Percentiles rank a stretch among this genome's conserved stretches.
Evolutionary conservation across 768 basidiomycete genomes (phyloP).

Genomic region (Dentipellis sp.): DNA sequence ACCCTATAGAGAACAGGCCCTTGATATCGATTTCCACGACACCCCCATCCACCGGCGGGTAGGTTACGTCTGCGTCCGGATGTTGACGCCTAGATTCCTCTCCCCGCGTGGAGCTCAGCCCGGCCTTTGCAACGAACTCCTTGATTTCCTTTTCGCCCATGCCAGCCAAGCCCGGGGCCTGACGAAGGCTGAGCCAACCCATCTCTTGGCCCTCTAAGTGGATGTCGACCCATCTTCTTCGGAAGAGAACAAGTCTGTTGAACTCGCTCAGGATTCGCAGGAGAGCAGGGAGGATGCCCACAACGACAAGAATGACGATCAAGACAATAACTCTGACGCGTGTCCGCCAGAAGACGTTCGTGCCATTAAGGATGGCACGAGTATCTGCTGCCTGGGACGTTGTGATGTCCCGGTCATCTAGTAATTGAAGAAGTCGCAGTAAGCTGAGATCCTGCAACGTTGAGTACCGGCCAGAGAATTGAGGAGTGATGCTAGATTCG

Average conservation of each 20-base stretch:
- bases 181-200: slow-evolving; percentile 58
- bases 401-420: slow-evolving; percentile 36
- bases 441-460: slow-evolving; percentile 69
- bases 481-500: slow-evolving; percentile 31
- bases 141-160: slow-evolving; percentile 72
- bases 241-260: slow-evolving; percentile 41
- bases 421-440: slow-evolving; percentile 57
- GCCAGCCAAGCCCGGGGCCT: slow-evolving; percentile 57
- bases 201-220: slow-evolving; percentile 65
- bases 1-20: slow-evolving; percentile 72
- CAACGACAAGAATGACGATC: slow-evolving; percentile 47
- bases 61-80: not conserved
- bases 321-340: slow-evolving; percentile 62
- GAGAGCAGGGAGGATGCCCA: slow-evolving; percentile 59
- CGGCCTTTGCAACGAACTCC: slow-evolving; percentile 54
- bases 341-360: slow-evolving; percentile 31
- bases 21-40: slow-evolving; percentile 55
- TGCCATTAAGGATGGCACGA: slow-evolving; percentile 28
- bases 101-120: slow-evolving; percentile 53
- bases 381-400: slow-evolving; percentile 21
- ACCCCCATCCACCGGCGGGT: slow-evolving; percentile 27
- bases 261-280: slow-evolving; percentile 60
- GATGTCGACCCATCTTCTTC: slow-evolving; percentile 50
- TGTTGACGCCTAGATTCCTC: not conserved
- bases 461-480: slow-evolving; percentile 52